A percentile compares a stretch with the other conserved stretches of the same genome.
phyloP scores from a whole-genome alignment of 306 rosid species.

The Datisca glomerata region DNA sequence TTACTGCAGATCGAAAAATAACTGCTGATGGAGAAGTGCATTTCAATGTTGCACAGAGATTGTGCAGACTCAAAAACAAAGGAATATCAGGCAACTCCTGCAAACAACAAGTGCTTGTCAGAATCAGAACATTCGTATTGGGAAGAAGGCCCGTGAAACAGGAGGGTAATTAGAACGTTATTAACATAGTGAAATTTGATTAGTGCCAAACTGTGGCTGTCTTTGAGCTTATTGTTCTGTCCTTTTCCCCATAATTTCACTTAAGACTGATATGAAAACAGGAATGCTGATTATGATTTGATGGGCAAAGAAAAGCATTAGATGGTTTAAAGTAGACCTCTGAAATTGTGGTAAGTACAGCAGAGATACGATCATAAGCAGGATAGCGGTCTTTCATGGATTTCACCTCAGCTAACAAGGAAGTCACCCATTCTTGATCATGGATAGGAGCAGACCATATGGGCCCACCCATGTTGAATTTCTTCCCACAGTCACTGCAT shows the following conservation, averaged over 20 bases:
- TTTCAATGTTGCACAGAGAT: constrained; percentile 84
- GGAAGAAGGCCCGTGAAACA: not conserved
- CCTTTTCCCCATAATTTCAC: too few species aligned
- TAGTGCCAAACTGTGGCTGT: too few species aligned
- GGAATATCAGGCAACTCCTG: constrained; percentile 95
- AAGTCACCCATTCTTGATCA: constrained; percentile 88
- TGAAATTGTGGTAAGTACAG: constrained; percentile 77
- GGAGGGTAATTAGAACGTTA: not conserved
- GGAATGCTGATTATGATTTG: too few species aligned
- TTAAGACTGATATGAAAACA: not conserved
- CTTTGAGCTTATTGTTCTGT: too few species aligned
- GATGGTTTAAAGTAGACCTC: constrained; percentile 36
- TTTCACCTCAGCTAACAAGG: constrained; percentile 57
- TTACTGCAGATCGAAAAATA: constrained; percentile 83
- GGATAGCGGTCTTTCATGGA: constrained; percentile 72
- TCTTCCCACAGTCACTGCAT: constrained; percentile 86
- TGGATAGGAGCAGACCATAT: constrained; percentile 97
- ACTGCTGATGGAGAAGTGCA: constrained; percentile 97
- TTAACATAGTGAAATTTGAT: too few species aligned
- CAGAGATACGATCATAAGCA: constrained; percentile 77
- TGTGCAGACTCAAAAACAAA: constrained; percentile 87
- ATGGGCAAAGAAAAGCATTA: not conserved
- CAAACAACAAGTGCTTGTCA: constrained; percentile 12
- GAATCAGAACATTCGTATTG: not conserved
- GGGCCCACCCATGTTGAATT: constrained; percentile 92